These are phyloP conservation scores for Botryosphaeria dothidea DNA, from an alignment of 2,329 filamentous ascomycete species.

Conservation along the genomic window DNA sequence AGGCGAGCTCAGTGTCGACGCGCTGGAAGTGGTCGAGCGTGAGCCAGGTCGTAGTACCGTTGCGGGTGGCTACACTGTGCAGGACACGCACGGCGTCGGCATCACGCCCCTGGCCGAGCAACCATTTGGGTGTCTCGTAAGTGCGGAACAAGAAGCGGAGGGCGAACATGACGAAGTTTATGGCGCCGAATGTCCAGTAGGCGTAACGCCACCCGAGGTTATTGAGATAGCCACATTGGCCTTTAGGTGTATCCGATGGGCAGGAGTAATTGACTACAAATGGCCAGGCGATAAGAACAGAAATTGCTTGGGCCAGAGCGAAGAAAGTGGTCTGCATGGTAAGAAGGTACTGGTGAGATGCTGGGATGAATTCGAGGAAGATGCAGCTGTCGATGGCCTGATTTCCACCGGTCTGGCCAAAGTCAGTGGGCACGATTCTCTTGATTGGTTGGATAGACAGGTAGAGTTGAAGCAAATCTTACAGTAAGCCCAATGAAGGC, in stretches of 20 bases:
- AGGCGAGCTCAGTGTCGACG: slow-evolving; percentile 33
- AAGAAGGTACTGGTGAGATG: slow-evolving; percentile 1
- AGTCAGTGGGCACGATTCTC: not conserved
- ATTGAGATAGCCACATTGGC: slow-evolving; percentile 19
- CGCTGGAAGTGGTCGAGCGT: slow-evolving; percentile 38
- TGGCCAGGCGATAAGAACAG: not conserved
- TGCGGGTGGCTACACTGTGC: slow-evolving; percentile 45
- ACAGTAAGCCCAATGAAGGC: not conserved
- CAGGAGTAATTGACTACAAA: slow-evolving; percentile 15
- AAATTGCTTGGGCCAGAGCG: not conserved
- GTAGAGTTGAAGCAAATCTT: not conserved
- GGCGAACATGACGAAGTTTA: slow-evolving; percentile 49
- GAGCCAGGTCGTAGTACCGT: slow-evolving; percentile 37
- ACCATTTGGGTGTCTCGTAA: slow-evolving; percentile 62
- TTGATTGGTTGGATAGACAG: not conserved
- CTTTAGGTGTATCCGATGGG: slow-evolving; percentile 13
- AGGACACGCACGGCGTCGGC: slow-evolving; percentile 51
- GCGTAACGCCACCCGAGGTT: slow-evolving; percentile 50
- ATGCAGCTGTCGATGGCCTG: slow-evolving; percentile 2
- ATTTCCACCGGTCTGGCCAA: not conserved
- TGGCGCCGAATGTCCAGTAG: slow-evolving; percentile 41
- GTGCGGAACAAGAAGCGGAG: slow-evolving; percentile 56
- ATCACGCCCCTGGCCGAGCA: slow-evolving; percentile 56
- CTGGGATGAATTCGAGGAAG: not conserved
- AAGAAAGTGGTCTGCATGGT: not conserved